Base-by-base conservation (phyloP, 2,329 filamentous ascomycete species). In the Ascosphaera apis region DNA sequence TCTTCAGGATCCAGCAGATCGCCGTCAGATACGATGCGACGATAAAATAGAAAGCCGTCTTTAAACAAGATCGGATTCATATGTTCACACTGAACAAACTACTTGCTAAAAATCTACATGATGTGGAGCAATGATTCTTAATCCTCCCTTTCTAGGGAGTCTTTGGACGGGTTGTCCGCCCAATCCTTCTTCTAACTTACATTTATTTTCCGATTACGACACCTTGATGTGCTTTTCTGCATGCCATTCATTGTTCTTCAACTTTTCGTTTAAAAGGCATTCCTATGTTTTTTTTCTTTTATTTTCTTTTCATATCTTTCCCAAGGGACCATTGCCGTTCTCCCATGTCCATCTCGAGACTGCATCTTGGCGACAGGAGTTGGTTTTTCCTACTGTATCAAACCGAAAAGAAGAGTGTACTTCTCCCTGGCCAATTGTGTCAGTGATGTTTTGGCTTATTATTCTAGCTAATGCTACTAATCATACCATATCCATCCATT, bases 61-160 rank as follows among this genome's bases (percentile, higher is more conserved):
- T 98, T 62, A 91, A 91, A 55, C 69, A 78, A 49, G 72, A 83
- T 48, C 79, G 70, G 48, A 78, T 98, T 35, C 82, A 95, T 57
- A 98, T 98, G 88, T 98, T 98, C 56, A 84, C 82, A 45, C 95
- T 98, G 86, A 95, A 92, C 63, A 93, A 93, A 63, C 70, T 92
- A 12, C 71, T 95, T 8, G 82, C 80, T 42, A 75, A 77, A 52
- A 86, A 95, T 49, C 64, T 95, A 28, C 93, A 91, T 51, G 79
- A 77, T 2, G 66, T 80, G 34, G 82, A 86, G 36, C 82, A 88
- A 53, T 72, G 53, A 48, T 34, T n/a, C 23, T n/a, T n/a, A n/a
- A n/a, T n/a, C n/a, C n/a, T n/a, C n/a, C n/a, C n/a, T n/a, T n/a
- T n/a, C 36, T 36, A 38, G 32, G 37, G 42, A 39, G 41, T 45